Conservation (phyloP, 108 stramenopile genomes). For the Nitzschia sp. region DNA sequence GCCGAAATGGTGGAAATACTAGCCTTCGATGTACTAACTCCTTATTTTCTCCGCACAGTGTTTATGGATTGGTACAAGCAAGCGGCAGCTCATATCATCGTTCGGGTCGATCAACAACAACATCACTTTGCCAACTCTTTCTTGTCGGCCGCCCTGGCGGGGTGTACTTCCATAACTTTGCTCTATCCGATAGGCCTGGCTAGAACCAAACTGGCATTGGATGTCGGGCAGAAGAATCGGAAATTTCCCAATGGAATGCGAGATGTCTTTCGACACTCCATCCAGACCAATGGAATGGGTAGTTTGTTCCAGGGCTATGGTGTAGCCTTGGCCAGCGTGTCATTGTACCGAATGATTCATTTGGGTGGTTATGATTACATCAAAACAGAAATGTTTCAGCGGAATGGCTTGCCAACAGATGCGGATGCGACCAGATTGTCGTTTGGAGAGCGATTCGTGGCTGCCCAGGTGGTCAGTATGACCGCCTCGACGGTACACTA, state of each 20-base stretch:
- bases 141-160: slow-evolving; percentile 88
- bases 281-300: slow-evolving; percentile 67
- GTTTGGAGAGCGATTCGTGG: slow-evolving; percentile 69
- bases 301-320: slow-evolving; percentile 95
- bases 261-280: slow-evolving; percentile 66
- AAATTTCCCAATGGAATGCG: slow-evolving; percentile 64
- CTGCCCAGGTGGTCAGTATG: slow-evolving; percentile 88
- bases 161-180: slow-evolving; percentile 86
- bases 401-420: background rate
- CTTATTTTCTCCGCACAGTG: slow-evolving; percentile 13
- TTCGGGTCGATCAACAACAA: slow-evolving; percentile 35
- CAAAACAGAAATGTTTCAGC: slow-evolving; percentile 51
- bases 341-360: slow-evolving; percentile 90
- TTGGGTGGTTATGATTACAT: slow-evolving; percentile 93
- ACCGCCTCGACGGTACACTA: slow-evolving; percentile 88
- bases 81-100: slow-evolving; percentile 38
- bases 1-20: too few relatives aligned
- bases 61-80: slow-evolving; percentile 71
- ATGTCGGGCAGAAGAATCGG: slow-evolving; percentile 74
- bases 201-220: slow-evolving; percentile 91
- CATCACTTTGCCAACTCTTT: slow-evolving; percentile 60
- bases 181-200: slow-evolving; percentile 95
- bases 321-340: slow-evolving; percentile 84
- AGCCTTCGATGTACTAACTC: too few relatives aligned
- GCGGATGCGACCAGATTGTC: slow-evolving; percentile 18